Evolutionary conservation across 2,329 filamentous ascomycete genomes (phyloP), one percentile per base, ranked within the genome.

Genomic region (Rhinocladiella similis): DNA sequence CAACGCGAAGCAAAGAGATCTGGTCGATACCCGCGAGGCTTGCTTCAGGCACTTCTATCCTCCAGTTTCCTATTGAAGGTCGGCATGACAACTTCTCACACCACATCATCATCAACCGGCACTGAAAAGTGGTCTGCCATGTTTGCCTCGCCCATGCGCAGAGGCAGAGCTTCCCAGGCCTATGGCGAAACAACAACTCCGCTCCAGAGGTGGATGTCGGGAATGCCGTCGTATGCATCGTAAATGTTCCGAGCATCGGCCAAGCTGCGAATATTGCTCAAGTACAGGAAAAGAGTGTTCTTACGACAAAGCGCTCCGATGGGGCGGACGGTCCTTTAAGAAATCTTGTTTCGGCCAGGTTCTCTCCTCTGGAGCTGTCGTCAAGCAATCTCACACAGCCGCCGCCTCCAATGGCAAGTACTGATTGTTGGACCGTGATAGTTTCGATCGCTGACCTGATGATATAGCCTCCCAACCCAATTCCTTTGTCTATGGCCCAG

Each of bases 141-240:
- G 43, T 25, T 27, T 46, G 43, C 22, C 43, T 22, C 43, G 43
- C 43, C 22, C 22, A 14, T 10, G 12, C 9, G 14, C 14, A 20
- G 14, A 41, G 38, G 18, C 29, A 33, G 10, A 43, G 41, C 22
- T 10, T 20, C 18, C 16, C 13, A 43, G 10, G 22, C 22, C 41
- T 27, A 46, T 46, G 43, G 19, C 43, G 43, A 46, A 46, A 27
- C 43, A 46, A 27, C 43, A 46, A 46, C 43, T 46, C 25, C 43
- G 43, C 10, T 46, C 43, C 22, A 46, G 43, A 46, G 43, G 43
- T 27, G 43, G 43, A 7, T 46, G 43, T 16, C 43, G 43, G n/a
- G 43, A 46, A 29, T 46, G 43, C n/a, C 43, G 43, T 46, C 43
- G 43, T 20, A 46, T 46, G 43, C 43, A 46, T 13, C 43, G 43